Evolutionary conservation across 192 early-diverging fungal species (phyloP).

Genomic region (Diversispora epigaea): DNA sequence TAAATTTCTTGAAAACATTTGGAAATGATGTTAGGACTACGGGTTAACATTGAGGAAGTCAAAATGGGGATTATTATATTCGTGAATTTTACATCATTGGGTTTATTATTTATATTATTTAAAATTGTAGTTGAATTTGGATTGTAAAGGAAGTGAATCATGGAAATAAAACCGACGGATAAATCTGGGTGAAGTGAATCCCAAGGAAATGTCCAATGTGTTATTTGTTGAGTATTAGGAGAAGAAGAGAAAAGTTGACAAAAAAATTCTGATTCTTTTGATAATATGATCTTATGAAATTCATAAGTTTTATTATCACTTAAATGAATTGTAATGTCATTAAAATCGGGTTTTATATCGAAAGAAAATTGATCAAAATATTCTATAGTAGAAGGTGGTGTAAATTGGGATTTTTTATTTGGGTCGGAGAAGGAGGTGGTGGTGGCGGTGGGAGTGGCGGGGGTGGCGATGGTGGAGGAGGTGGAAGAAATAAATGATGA

Average conservation of each 20-base stretch:
- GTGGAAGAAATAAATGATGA: too few relatives aligned
- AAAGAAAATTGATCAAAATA: not conserved
- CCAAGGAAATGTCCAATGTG: not conserved
- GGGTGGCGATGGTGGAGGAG: not conserved
- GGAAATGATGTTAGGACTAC: too few relatives aligned
- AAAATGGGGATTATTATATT: too few relatives aligned
- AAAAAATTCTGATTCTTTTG: not conserved
- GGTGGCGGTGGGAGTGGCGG: not conserved
- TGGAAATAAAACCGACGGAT: not conserved
- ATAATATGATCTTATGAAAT: not conserved
- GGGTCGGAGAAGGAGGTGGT: not conserved
- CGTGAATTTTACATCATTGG: too few relatives aligned
- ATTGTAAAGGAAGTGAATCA: too few relatives aligned
- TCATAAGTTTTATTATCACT: not conserved
- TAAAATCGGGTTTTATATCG: not conserved
- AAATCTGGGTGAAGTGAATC: not conserved
- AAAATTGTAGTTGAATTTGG: too few relatives aligned
- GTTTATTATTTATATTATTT: too few relatives aligned
- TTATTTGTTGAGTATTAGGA: not conserved
- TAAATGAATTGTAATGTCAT: not conserved
- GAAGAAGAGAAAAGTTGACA: not conserved
- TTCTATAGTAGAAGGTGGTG: not conserved
- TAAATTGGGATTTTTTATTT: not conserved
- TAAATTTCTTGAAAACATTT: too few relatives aligned
- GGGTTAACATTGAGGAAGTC: too few relatives aligned